Conservation (phyloP, 441 rosid genomes). For the Brassica hybrid region DNA sequence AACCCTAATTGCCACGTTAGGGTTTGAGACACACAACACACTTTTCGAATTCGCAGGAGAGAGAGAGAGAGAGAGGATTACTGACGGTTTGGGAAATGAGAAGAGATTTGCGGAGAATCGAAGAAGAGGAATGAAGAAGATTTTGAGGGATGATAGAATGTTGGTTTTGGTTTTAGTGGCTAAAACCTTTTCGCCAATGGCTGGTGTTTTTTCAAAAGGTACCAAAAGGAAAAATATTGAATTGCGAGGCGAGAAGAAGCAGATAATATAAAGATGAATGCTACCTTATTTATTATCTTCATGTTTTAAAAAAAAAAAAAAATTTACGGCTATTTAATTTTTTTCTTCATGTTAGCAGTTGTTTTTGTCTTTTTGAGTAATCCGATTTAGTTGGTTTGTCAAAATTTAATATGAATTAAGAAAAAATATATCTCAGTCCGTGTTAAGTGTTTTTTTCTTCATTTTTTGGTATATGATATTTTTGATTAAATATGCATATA, state of each 20-base stretch:
- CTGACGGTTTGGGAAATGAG: slow-evolving; percentile 2
- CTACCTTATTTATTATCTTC: background rate
- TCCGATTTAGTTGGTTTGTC: too few relatives aligned
- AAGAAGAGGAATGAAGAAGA: slow-evolving; percentile 14
- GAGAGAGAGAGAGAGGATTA: background rate
- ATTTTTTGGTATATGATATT: background rate
- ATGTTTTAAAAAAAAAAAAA: background rate
- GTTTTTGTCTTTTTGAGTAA: too few relatives aligned
- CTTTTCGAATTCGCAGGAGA: background rate
- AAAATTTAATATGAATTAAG: background rate
- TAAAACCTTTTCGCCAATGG: slow-evolving; percentile 43
- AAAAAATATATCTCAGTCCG: too few relatives aligned
- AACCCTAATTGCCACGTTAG: slow-evolving; percentile 41
- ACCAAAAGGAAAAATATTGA: slow-evolving; percentile 12
- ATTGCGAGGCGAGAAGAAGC: slow-evolving; percentile 3
- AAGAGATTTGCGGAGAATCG: slow-evolving; percentile 23
- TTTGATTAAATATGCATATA: too few relatives aligned
- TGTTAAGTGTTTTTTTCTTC: too few relatives aligned
- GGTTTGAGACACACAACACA: slow-evolving; percentile 13
- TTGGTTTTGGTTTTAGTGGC: slow-evolving; percentile 28
- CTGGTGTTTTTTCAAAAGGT: slow-evolving; percentile 24
- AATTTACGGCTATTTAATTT: slow-evolving; percentile 1
- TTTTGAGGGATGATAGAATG: slow-evolving; percentile 17
- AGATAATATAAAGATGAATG: background rate
- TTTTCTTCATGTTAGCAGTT: background rate